Base-by-base conservation (phyloP, 192 early-diverging fungal genomes). In the Chytriomyces confervae region DNA sequence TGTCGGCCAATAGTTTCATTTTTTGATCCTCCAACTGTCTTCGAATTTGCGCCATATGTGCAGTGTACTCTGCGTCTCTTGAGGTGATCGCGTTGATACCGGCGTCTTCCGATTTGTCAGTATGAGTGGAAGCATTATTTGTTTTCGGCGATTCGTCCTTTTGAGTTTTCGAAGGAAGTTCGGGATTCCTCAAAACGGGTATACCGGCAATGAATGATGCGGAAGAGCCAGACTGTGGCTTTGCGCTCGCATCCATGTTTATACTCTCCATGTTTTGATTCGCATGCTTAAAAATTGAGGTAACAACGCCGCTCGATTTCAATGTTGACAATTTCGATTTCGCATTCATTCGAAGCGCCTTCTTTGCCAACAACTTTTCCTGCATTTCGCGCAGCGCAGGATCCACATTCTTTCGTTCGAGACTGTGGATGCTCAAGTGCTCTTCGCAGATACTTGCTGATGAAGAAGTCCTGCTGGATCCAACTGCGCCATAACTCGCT, bases 341-440 rank as follows among this genome's bases (percentile, higher is more conserved):
- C 16, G 50, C 20, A 49, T 24, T 11, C 6, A 75, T 50, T 13
- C 82, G 69, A 6, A 75, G 62, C 2, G 82, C 69, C 50, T 76
- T 60, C 62, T 85, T 85, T 13, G 65, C 67, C 6, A 53, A 45
- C 5, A 85, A 62, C 73, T 81, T 83, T 23, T 83, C 82, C 10
- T 78, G 69, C 5, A 85, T 43, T 43, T 27, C 45, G 27, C 47
- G 46, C 2, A 85, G 8, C 5, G 7, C 51, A 23, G 69, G 70
- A 66, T 83, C 77, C 9, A 10, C 63, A 4, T 5, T 57, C 16
- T n/a, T n/a, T 27, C 64, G 20, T 27, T 65, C 64, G 4, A 23
- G 6, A 13, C 18, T 29, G 16, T 27, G 24, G 16, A 65, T 65
- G 3, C 18, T 13, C 27, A 13, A 29, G 4, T 36, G 36, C 27